These are phyloP conservation scores for Diatrype stigma DNA, from an alignment of 2,329 filamentous ascomycete species.

Conservation along the genomic window DNA sequence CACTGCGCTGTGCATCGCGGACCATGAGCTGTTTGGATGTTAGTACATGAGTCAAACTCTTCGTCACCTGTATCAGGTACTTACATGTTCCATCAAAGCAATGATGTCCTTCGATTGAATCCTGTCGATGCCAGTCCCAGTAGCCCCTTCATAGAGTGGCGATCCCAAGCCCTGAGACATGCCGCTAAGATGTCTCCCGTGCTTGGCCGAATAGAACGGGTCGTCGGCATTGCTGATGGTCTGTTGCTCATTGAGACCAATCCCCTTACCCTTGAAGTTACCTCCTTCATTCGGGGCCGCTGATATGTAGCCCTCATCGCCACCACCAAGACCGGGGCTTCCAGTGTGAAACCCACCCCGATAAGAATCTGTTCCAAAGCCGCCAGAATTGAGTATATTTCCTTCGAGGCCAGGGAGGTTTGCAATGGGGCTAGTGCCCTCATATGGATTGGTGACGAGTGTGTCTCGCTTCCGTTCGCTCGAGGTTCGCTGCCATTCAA, in stretches of 20 bases:
- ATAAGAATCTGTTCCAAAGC: constrained; percentile 34
- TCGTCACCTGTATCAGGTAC: constrained; percentile 25
- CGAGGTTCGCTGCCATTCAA: constrained; percentile 61
- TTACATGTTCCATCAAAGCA: constrained; percentile 90
- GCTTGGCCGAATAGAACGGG: constrained; percentile 59
- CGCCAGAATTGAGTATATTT: constrained; percentile 40
- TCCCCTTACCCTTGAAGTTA: constrained; percentile 51
- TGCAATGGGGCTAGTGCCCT: constrained; percentile 59
- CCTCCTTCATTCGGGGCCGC: constrained; percentile 55
- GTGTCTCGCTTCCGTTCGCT: constrained; percentile 63
- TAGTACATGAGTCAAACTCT: constrained; percentile 13
- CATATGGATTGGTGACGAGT: constrained; percentile 63
- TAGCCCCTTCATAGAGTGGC: constrained; percentile 85
- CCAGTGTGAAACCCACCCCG: constrained; percentile 46
- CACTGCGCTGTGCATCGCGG: constrained; percentile 91
- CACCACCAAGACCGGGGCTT: constrained; percentile 58
- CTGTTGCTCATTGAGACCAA: constrained; percentile 49
- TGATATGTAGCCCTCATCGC: constrained; percentile 90
- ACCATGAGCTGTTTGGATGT: constrained; percentile 67
- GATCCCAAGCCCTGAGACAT: constrained; percentile 90
- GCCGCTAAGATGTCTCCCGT: constrained; percentile 70
- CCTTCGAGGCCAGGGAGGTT: constrained; percentile 49
- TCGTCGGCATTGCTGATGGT: constrained; percentile 56
- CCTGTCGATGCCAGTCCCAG: constrained; percentile 79
- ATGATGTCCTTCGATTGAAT: constrained; percentile 97